Evolutionary conservation across 768 basidiomycete species (phyloP), one percentile per base, ranked within the genome.

Genomic region (Dioszegia crocea): DNA sequence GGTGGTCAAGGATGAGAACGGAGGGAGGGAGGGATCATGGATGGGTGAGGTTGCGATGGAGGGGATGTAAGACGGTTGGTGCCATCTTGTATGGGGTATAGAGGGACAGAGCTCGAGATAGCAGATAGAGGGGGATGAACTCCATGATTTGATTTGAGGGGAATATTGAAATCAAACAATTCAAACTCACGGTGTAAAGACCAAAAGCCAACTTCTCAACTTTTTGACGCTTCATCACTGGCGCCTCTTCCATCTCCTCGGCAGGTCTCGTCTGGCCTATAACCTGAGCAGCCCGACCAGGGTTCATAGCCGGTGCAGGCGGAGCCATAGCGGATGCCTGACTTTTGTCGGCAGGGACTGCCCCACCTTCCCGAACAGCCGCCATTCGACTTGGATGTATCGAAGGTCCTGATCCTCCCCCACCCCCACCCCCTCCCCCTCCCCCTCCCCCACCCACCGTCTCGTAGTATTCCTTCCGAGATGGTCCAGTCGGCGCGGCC

Each of bases 191-290:
- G 5, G 51, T 40, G 24, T 53, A 40, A n/a, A 39, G 19, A 10
- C 91, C 91, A 27, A 85, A 89, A 1, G 89, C 88, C 36, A 91
- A 78, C 77, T 91, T 93, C 26, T 87, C 87, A 14, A 94, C 84
- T 56, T 85, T 85, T 68, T 90, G 88, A 53, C 91, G 82, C 78
- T 99, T 99, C 47, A 92, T 64, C n/a, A 61, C 85, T 4, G 89
- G 87, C 8, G 74, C 26, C n/a, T 48, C 73, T 10, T 62, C 78
- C 16, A 76, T 73, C 19, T 88, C 64, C 6, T 74, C 71, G 16
- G 59, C 61, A 85, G 60, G 84, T 82, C 60, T 61, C 3, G 59
- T 85, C 78, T 85, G 84, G 39, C 90, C 90, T 26, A 83, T 79
- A 60, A 66, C 54, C 9, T 57, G 66, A 5, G 63, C 38, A 3